Conservation (phyloP, 75 land plant genomes). For the Sequoia sempervirens region DNA sequence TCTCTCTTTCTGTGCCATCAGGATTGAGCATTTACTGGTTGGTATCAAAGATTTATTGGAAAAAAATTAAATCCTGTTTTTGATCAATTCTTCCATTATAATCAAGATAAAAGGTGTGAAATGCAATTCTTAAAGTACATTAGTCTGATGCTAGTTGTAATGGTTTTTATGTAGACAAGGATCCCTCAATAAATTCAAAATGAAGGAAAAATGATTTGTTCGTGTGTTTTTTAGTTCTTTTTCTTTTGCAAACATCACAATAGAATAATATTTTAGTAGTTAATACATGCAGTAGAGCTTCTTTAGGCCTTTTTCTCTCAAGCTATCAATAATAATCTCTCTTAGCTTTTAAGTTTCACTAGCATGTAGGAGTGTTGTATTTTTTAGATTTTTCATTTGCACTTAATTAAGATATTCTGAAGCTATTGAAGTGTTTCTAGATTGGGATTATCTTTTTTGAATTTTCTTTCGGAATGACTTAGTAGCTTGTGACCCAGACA, state of each 20-base stretch:
- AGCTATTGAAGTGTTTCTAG: background rate
- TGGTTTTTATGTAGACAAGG: background rate
- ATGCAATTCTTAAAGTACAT: background rate
- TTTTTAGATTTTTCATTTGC: background rate
- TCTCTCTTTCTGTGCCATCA: constrained; percentile 96
- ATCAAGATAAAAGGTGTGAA: background rate
- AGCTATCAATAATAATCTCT: background rate
- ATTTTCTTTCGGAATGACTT: background rate
- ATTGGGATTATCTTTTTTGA: background rate
- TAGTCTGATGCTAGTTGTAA: background rate
- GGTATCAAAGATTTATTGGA: constrained; percentile 9
- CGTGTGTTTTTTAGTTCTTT: background rate
- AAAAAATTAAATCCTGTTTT: background rate
- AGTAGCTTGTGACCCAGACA: background rate
- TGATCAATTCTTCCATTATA: too few species aligned
- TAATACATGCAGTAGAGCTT: background rate
- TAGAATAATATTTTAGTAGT: background rate
- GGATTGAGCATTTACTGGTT: constrained; percentile 98
- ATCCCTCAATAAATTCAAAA: background rate
- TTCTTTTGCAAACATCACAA: background rate
- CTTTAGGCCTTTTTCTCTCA: background rate
- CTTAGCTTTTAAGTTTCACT: background rate
- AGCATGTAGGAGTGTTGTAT: background rate
- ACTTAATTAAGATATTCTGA: background rate
- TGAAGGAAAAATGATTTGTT: background rate